Conservation (phyloP, 2,329 filamentous ascomycete species). For the Aspergillus sp. region DNA sequence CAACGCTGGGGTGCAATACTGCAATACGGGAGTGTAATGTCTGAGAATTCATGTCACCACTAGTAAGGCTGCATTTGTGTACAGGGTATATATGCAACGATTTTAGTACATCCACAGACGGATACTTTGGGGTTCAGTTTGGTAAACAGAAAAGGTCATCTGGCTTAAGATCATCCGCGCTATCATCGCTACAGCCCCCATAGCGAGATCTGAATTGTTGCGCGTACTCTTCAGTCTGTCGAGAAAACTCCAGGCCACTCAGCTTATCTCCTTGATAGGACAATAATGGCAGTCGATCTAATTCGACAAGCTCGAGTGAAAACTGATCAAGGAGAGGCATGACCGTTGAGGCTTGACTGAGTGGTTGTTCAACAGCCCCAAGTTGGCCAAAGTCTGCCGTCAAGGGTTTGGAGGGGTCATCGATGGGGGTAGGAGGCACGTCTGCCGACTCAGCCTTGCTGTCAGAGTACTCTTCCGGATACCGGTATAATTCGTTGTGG, state of each 20-base stretch:
- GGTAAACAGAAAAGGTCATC: slow-evolving; percentile 66
- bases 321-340: slow-evolving; percentile 49
- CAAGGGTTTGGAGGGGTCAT: slow-evolving; percentile 18
- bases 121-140: slow-evolving; percentile 19
- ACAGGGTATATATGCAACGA: neutral
- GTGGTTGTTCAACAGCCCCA: slow-evolving; percentile 20
- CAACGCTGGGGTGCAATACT: neutral
- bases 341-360: slow-evolving; percentile 41
- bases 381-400: slow-evolving; percentile 12
- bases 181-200: slow-evolving; percentile 61
- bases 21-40: no score
- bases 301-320: slow-evolving; percentile 49
- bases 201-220: slow-evolving; percentile 60
- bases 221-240: slow-evolving; percentile 54
- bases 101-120: neutral
- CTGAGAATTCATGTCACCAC: no score
- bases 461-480: slow-evolving; percentile 64
- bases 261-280: slow-evolving; percentile 59
- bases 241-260: slow-evolving; percentile 37
- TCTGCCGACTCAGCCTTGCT: slow-evolving; percentile 2
- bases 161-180: slow-evolving; percentile 37
- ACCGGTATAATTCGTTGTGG: slow-evolving; percentile 71
- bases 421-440: slow-evolving; percentile 3
- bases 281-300: slow-evolving; percentile 58
- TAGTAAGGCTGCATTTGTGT: neutral